Evolutionary conservation across 495 filamentous ascomycete species (phyloP), one percentile per base, ranked within the genome.

Genomic region (Penicillium canescens): DNA sequence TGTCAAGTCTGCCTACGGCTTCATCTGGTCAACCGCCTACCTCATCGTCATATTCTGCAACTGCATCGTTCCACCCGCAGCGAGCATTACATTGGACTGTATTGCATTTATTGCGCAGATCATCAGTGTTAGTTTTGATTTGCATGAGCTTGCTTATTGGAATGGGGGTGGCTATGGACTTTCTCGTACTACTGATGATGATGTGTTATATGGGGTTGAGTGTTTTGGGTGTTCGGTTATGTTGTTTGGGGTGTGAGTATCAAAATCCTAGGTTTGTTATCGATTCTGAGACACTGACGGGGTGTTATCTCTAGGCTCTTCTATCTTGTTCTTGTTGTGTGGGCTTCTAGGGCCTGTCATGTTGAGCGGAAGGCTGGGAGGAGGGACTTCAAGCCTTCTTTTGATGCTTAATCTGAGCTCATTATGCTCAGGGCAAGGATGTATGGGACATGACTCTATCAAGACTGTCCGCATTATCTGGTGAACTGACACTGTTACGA

Each of bases 1-100:
- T 28, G 16, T 26, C 20, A 42, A 62, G 59, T 36, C 55, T 37
- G 18, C 59, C 6, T 59, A 55, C 39, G 55, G 40, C 14, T 53
- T 59, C 18, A 8, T 50, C 26, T 62, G 59, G 59, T 62, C 59
- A 1, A 20, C 24, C 5, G 11, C 46, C 9, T 48, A 55, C 24
- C 47, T 62, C 28, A 9, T 50, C 3, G 47, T 62, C 34, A 43
- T 62, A n/a, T n/a, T 52, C 11, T 62, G 50, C 47, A 55, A 55
- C 34, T 52, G 55, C 12, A 34, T 28, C 3, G 36, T 62, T 0
- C 59, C 46, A 13, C 59, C 59, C 3, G 59, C 51, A 3, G 35
- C 49, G 6, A 46, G 26, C 33, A 50, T 62, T 11, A 31, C 51
- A 20, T 59, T 62, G 8, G 59, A 62, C 34, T 45, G 50, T 26